Percentiles rank a stretch among this genome's conserved stretches.
Evolutionary conservation across 2,329 filamentous ascomycete species (phyloP).

Genomic region (Paraphaeosphaeria sporulosa): DNA sequence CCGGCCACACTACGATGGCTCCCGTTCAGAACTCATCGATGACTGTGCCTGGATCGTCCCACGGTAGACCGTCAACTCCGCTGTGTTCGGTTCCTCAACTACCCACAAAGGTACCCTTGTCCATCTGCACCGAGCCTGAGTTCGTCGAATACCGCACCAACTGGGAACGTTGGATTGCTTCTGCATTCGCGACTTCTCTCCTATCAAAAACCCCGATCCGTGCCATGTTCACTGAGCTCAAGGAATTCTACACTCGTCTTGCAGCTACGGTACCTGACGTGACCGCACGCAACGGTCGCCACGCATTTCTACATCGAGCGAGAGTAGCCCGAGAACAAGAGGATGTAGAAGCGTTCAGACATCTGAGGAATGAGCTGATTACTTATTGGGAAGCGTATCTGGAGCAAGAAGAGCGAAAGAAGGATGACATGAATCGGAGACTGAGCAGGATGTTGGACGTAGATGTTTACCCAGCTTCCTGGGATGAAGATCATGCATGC

Average conservation of each 20-base stretch:
- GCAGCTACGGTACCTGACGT: conserved; percentile 25
- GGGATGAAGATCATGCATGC: conserved; percentile 14
- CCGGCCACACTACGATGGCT: neutral
- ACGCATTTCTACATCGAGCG: conserved; percentile 42
- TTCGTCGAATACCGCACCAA: conserved; percentile 33
- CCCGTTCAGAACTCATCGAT: neutral
- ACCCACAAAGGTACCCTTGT: conserved; percentile 22
- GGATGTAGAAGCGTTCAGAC: conserved; percentile 37
- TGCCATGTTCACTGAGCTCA: conserved; percentile 44
- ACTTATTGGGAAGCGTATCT: conserved; percentile 39
- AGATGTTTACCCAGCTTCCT: conserved; percentile 34
- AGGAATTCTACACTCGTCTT: conserved; percentile 39
- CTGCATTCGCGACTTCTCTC: conserved; percentile 15
- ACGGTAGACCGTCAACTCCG: conserved; percentile 9
- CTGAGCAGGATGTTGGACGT: conserved; percentile 31
- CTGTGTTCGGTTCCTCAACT: conserved; percentile 38
- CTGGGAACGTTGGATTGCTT: conserved; percentile 31
- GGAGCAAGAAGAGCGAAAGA: conserved; percentile 33
- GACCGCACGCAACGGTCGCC: conserved; percentile 17
- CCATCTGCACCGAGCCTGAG: conserved; percentile 21
- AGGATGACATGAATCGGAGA: conserved; percentile 27
- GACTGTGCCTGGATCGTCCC: neutral
- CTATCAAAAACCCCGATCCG: conserved; percentile 33
- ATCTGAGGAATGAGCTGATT: conserved; percentile 38
- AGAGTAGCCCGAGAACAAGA: conserved; percentile 45